phyloP scores from a whole-genome alignment of 495 filamentous ascomycete genomes.

The Chlorociboria aeruginascens region DNA sequence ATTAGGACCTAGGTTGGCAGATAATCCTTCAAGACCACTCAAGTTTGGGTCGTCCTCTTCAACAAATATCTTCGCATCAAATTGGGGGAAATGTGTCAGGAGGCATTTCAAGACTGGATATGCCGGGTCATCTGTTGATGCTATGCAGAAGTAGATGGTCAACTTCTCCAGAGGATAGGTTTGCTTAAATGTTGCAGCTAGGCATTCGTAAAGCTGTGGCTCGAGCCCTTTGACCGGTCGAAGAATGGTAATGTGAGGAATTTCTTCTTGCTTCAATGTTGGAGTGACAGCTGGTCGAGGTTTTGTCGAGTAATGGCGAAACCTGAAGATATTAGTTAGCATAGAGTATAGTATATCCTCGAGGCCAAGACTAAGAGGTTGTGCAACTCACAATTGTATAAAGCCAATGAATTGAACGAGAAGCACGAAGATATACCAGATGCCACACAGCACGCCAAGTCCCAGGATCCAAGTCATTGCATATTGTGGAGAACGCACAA shows the following conservation, averaged over 20 bases:
- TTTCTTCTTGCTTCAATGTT: conserved; percentile 27
- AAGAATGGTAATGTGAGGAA: conserved; percentile 84
- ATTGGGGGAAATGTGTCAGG: conserved; percentile 55
- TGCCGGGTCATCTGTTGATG: conserved; percentile 65
- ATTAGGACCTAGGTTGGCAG: conserved; percentile 72
- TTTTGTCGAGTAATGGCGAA: conserved; percentile 34
- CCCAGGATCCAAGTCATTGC: conserved; percentile 25
- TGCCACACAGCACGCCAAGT: conserved; percentile 30
- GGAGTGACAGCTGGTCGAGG: conserved; percentile 32
- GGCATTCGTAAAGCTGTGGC: conserved; percentile 78
- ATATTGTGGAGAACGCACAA: too few species aligned
- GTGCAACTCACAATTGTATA: conserved; percentile 33
- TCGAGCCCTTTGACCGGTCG: conserved; percentile 92
- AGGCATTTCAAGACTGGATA: conserved; percentile 61
- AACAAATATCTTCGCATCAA: conserved; percentile 65
- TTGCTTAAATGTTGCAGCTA: conserved; percentile 81
- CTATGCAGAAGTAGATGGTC: conserved; percentile 74
- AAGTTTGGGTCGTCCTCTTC: conserved; percentile 80
- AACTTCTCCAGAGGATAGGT: conserved; percentile 66
- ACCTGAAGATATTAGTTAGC: conserved; percentile 29
- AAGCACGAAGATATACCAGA: conserved; percentile 37
- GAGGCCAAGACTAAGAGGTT: not conserved
- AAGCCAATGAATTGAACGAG: conserved; percentile 38
- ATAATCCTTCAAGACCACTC: conserved; percentile 34
- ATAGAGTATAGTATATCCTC: too few species aligned